phyloP scores from a whole-genome alignment of 169 alveolate species.

The Theileria sp. region DNA sequence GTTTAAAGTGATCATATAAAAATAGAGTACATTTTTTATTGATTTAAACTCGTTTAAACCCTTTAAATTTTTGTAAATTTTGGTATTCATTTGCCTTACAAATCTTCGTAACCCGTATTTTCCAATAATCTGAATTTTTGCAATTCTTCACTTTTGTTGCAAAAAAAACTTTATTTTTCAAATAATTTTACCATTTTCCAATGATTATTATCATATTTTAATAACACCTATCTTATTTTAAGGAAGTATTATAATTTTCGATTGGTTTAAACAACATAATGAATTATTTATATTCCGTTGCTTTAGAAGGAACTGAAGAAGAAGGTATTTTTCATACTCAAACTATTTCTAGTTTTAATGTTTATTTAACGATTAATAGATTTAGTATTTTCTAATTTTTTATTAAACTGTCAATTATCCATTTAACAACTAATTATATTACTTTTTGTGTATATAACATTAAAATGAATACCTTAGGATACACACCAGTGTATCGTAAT shows the following conservation, averaged over 20 bases:
- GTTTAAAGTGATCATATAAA: not conserved
- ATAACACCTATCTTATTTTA: not conserved
- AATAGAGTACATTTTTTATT: no score
- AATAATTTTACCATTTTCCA: not conserved
- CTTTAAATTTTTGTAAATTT: not conserved
- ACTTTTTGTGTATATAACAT: not conserved
- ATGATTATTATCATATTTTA: no score
- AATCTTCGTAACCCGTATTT: not conserved
- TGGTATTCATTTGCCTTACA: not conserved
- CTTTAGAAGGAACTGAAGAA: conserved; percentile 62
- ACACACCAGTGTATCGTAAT: conserved; percentile 42
- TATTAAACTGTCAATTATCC: not conserved
- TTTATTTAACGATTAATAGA: not conserved
- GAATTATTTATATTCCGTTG: conserved; percentile 42
- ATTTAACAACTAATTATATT: not conserved
- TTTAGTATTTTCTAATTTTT: not conserved
- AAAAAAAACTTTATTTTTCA: not conserved
- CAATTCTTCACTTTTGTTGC: not conserved
- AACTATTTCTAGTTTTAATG: not conserved
- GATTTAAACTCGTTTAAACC: not conserved
- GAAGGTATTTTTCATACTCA: conserved; percentile 25
- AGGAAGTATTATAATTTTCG: not conserved
- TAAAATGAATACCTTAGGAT: conserved; percentile 15
- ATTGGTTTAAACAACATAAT: conserved; percentile 8
- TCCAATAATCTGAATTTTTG: not conserved